Evolutionary conservation across 768 basidiomycete genomes (phyloP).

Genomic region (Pisolithus tinctorius): DNA sequence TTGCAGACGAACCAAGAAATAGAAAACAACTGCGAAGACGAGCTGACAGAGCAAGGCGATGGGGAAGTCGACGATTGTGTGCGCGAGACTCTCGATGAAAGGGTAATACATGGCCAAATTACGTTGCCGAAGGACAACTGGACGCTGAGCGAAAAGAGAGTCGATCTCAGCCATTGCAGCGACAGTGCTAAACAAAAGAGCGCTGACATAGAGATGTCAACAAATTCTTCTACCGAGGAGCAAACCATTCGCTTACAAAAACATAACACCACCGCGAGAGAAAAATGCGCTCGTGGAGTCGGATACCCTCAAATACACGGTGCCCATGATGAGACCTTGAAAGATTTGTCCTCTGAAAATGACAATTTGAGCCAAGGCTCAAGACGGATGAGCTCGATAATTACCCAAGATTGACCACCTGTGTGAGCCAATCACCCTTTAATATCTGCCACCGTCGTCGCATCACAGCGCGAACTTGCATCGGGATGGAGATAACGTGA

Average conservation of each 20-base stretch:
- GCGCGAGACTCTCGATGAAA: conserved; percentile 38
- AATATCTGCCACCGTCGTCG: conserved; percentile 40
- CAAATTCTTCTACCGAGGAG: conserved; percentile 21
- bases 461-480: conserved; percentile 40
- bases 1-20: conserved; percentile 17
- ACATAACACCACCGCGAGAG: conserved; percentile 71
- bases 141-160: conserved; percentile 37
- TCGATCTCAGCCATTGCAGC: conserved; percentile 50
- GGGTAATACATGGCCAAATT: conserved; percentile 43
- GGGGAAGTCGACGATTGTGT: conserved; percentile 40
- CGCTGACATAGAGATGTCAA: conserved; percentile 36
- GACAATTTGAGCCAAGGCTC: conserved; percentile 1
- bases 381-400: conserved; percentile 8
- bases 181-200: conserved; percentile 43
- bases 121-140: conserved; percentile 37
- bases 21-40: conserved; percentile 8
- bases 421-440: conserved; percentile 31
- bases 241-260: conserved; percentile 45
- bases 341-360: conserved; percentile 29
- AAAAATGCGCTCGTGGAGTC: conserved; percentile 26
- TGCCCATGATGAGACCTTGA: conserved; percentile 19
- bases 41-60: conserved; percentile 23
- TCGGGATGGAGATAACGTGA: conserved; percentile 38
- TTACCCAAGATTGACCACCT: conserved; percentile 30
- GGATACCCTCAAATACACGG: conserved; percentile 36